A percentile compares a stretch with the other conserved stretches of the same genome.
phyloP scores from a whole-genome alignment of 78 protist genomes.

The Planoprotostelium fungivorum region DNA sequence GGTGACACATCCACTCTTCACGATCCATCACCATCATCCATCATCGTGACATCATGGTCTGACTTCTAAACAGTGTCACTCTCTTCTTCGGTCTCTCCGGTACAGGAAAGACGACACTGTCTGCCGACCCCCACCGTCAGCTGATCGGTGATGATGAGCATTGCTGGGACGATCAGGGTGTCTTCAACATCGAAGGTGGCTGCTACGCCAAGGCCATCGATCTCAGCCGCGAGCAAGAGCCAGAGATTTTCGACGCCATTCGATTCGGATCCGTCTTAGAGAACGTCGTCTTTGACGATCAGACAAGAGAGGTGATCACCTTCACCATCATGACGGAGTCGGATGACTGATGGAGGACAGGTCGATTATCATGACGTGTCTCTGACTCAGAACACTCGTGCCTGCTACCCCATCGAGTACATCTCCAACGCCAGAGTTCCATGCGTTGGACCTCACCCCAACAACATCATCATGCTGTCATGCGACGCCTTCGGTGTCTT shows the following conservation, averaged over 20 bases:
- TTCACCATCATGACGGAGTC: neutral
- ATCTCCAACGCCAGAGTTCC: conserved; percentile 85
- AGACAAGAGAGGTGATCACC: conserved; percentile 14
- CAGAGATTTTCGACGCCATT: conserved; percentile 92
- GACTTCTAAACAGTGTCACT: conserved; percentile 35
- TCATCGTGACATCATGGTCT: neutral
- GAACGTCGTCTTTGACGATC: conserved; percentile 79
- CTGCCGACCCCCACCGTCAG: conserved; percentile 87
- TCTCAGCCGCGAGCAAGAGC: conserved; percentile 83
- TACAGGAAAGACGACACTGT: conserved; percentile 97
- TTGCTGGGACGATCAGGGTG: conserved; percentile 89
- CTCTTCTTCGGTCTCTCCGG: conserved; percentile 94
- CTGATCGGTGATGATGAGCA: conserved; percentile 99
- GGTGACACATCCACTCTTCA: conserved; percentile 14
- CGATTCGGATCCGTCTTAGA: conserved; percentile 86
- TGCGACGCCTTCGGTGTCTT: conserved; percentile 97
- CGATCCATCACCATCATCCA: neutral
- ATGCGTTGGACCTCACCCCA: conserved; percentile 80
- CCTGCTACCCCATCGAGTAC: conserved; percentile 88
- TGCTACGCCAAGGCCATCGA: conserved; percentile 96
- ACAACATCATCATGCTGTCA: conserved; percentile 90
- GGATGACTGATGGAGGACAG: neutral
- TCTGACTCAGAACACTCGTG: conserved; percentile 94
- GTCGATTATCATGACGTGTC: conserved; percentile 75
- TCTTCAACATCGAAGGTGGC: conserved; percentile 96